phyloP scores from a whole-genome alignment of 768 basidiomycete genomes.

The Mrakia hoshinonis region DNA sequence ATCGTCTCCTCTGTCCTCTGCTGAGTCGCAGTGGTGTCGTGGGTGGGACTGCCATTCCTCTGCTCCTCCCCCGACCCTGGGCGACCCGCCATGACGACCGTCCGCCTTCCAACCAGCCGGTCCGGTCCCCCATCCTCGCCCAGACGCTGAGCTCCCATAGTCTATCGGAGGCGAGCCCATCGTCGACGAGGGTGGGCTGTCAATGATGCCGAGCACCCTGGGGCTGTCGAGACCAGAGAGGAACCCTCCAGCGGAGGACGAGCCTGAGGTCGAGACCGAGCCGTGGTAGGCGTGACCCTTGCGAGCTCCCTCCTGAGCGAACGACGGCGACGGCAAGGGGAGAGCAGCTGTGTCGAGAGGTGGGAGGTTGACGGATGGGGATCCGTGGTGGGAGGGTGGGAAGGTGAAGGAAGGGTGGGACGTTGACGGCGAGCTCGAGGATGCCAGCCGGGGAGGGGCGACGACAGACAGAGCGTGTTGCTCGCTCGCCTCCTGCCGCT shows the following conservation, averaged over 20 bases:
- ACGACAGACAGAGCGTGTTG: neutral
- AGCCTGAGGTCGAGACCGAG: conserved; percentile 6
- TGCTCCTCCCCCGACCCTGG: neutral
- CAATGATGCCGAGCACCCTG: neutral
- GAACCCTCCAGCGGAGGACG: neutral
- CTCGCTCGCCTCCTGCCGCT: no score
- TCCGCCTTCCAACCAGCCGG: neutral
- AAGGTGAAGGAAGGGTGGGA: neutral
- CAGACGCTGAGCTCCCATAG: neutral
- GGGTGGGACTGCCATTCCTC: neutral
- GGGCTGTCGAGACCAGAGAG: neutral
- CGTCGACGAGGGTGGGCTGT: conserved; percentile 1
- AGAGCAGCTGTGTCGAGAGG: neutral
- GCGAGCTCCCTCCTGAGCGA: neutral
- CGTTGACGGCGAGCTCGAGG: neutral
- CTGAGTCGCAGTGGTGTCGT: neutral
- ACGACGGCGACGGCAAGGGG: neutral
- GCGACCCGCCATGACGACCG: neutral
- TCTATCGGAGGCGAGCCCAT: conserved; percentile 8
- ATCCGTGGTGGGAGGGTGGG: neutral
- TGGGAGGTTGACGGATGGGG: neutral
- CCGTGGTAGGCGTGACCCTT: neutral
- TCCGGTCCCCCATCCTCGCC: neutral
- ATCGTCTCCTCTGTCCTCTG: neutral
- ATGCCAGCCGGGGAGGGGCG: neutral